These are phyloP conservation scores for Cudoniella acicularis DNA, from an alignment of 495 filamentous ascomycete species.

Conservation along the genomic window DNA sequence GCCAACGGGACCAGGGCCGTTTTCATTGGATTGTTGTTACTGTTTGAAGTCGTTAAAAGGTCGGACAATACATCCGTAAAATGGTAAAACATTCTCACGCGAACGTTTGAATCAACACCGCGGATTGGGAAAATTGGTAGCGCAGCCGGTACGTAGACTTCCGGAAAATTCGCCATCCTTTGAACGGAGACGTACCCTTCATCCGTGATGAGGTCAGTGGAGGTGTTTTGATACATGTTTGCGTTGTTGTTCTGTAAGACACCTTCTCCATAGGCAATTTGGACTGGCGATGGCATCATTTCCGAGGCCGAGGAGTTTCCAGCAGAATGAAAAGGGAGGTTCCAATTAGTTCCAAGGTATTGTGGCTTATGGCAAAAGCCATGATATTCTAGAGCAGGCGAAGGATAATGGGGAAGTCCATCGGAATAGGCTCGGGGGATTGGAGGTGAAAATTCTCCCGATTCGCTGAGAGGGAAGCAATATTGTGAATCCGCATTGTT, in stretches of 20 bases:
- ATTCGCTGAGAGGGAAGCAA: no score
- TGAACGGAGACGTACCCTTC: background rate
- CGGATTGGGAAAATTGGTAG: slow-evolving; percentile 9
- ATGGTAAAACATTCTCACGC: slow-evolving; percentile 11
- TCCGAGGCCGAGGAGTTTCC: background rate
- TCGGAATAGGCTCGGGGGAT: no score
- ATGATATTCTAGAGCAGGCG: background rate
- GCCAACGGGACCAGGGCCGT: slow-evolving; percentile 11
- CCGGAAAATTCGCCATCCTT: background rate
- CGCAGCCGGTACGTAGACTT: background rate
- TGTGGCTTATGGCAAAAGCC: background rate
- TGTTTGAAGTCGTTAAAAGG: slow-evolving; percentile 7
- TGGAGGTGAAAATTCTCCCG: no score
- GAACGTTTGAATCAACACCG: slow-evolving; percentile 6
- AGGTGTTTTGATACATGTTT: background rate
- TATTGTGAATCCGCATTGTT: background rate
- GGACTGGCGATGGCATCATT: background rate
- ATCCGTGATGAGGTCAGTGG: background rate
- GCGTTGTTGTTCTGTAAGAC: background rate
- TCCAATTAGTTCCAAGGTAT: background rate
- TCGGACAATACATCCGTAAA: slow-evolving; percentile 6
- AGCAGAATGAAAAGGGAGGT: background rate
- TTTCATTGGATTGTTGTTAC: slow-evolving; percentile 11
- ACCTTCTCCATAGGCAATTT: background rate
- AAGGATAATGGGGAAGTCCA: no score